These are phyloP conservation scores for Kalmanozyma brasiliensis DNA, from an alignment of 1,284 basidiomycete genomes.

Conservation along the genomic window DNA sequence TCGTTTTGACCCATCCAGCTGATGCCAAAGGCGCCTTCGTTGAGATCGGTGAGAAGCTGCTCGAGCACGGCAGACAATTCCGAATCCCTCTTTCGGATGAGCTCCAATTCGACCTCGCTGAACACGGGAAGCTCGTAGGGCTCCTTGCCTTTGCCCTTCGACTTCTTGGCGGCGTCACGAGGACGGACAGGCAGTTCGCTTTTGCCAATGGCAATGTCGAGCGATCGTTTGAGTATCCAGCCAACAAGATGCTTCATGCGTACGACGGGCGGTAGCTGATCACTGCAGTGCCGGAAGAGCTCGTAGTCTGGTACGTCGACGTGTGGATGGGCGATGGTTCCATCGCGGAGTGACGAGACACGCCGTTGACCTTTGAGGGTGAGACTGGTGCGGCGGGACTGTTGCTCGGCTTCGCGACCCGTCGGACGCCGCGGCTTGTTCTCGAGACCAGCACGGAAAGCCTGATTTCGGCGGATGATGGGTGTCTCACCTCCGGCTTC, in stretches of 20 bases:
- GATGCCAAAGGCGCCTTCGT: constrained; percentile 56
- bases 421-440: constrained; percentile 39
- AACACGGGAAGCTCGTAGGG: constrained; percentile 26
- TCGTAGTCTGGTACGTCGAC: constrained; percentile 59
- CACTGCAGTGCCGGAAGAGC: constrained; percentile 58
- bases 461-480: constrained; percentile 48
- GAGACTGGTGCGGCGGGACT: constrained; percentile 52
- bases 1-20: constrained; percentile 53
- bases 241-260: constrained; percentile 58
- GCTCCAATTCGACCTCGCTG: constrained; percentile 46
- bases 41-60: constrained; percentile 53
- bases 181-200: constrained; percentile 24
- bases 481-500: constrained; percentile 49
- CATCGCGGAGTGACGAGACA: constrained; percentile 54
- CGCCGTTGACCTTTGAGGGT: constrained; percentile 57
- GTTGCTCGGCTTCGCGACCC: constrained; percentile 26
- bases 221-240: constrained; percentile 58
- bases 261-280: constrained; percentile 55
- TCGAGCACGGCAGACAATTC: constrained; percentile 44
- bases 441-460: constrained; percentile 46
- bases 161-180: constrained; percentile 28
- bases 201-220: constrained; percentile 48
- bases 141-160: constrained; percentile 35
- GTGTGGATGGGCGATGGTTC: constrained; percentile 58
- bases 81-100: constrained; percentile 26